These are phyloP conservation scores for Penicillium sp. DNA, from an alignment of 2,329 filamentous ascomycete genomes.

Conservation along the genomic window DNA sequence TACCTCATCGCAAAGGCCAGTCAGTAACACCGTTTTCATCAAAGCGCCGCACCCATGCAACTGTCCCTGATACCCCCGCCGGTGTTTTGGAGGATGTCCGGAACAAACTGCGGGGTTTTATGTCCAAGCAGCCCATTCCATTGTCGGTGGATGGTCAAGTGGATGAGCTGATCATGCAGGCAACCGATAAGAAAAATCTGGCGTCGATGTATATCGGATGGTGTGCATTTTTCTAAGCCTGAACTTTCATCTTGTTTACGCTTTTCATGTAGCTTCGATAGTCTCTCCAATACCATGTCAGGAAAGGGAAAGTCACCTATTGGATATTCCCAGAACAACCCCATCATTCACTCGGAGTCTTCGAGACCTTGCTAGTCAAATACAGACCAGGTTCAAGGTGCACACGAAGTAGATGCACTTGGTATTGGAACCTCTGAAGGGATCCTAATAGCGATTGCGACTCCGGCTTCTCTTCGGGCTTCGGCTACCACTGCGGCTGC, in stretches of 20 bases:
- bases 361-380: not conserved
- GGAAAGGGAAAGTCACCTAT: not conserved
- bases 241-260: not conserved
- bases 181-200: slow-evolving; percentile 73
- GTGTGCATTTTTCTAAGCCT: slow-evolving; percentile 61
- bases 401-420: not conserved
- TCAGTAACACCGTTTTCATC: not conserved
- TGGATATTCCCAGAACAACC: not conserved
- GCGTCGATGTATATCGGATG: slow-evolving; percentile 97
- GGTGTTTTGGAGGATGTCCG: slow-evolving; percentile 87
- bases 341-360: not conserved
- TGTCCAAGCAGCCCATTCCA: slow-evolving; percentile 84
- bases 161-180: slow-evolving; percentile 87
- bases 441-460: slow-evolving; percentile 23
- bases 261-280: not conserved
- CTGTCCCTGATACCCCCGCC: slow-evolving; percentile 62
- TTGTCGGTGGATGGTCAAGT: slow-evolving; percentile 95
- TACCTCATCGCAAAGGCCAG: not conserved
- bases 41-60: slow-evolving; percentile 49
- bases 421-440: not conserved
- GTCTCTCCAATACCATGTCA: not conserved
- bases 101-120: slow-evolving; percentile 76
- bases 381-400: not conserved
- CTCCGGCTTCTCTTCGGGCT: slow-evolving; percentile 48
- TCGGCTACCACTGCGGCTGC: slow-evolving; percentile 50